Evolutionary conservation across 305 asterid species (phyloP).

Genomic region (Rubia peregrina): DNA sequence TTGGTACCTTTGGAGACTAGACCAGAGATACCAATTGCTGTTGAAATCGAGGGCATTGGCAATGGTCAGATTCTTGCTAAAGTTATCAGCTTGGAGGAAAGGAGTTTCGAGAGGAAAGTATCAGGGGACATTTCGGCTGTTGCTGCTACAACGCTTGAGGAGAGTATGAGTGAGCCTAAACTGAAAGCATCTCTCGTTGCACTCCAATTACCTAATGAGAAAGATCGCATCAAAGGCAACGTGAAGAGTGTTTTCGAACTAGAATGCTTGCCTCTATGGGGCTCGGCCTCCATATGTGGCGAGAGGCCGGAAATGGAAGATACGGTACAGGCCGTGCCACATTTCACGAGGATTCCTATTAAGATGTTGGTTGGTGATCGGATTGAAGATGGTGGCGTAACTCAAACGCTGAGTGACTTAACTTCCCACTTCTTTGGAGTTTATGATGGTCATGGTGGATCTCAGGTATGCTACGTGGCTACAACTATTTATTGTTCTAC

Average conservation of each 20-base stretch:
- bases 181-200: slow-evolving; percentile 56
- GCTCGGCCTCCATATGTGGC: slow-evolving; percentile 61
- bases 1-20: slow-evolving; percentile 39
- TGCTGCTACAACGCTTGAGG: slow-evolving; percentile 29
- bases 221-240: slow-evolving; percentile 36
- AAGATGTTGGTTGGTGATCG: slow-evolving; percentile 61
- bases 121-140: slow-evolving; percentile 24
- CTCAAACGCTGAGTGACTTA: slow-evolving; percentile 53
- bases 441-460: slow-evolving; percentile 94
- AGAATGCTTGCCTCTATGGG: slow-evolving; percentile 84
- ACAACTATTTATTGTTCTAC: not conserved
- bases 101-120: slow-evolving; percentile 33
- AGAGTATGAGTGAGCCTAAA: slow-evolving; percentile 36
- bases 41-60: slow-evolving; percentile 60
- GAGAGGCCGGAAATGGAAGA: slow-evolving; percentile 91
- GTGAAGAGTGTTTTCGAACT: slow-evolving; percentile 67
- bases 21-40: slow-evolving; percentile 65
- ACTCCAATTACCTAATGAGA: slow-evolving; percentile 48
- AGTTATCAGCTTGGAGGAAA: slow-evolving; percentile 66
- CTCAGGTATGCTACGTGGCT: slow-evolving; percentile 43
- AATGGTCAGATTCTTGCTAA: slow-evolving; percentile 71
- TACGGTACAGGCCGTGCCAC: slow-evolving; percentile 44
- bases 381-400: slow-evolving; percentile 51
- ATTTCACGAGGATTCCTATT: slow-evolving; percentile 69
- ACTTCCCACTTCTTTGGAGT: slow-evolving; percentile 82